Percentiles rank a stretch among this genome's conserved stretches.
Evolutionary conservation across 257 asterid genomes (phyloP).

Genomic region (Capsicum chinense): DNA sequence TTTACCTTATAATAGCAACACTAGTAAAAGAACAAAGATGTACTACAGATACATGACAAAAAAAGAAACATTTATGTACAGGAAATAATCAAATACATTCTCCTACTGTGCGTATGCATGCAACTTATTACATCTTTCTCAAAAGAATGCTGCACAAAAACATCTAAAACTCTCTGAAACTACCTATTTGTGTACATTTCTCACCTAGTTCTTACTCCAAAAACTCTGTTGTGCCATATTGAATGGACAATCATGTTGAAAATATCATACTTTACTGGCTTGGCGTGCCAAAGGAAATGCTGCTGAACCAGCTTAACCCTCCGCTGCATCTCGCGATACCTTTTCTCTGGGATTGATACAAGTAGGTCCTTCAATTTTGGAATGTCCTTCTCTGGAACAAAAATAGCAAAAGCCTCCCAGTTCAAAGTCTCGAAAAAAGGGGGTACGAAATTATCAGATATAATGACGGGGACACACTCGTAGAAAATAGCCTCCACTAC

Average conservation of each 20-base stretch:
- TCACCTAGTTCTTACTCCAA: constrained; percentile 45
- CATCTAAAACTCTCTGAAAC: constrained; percentile 16
- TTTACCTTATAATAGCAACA: too few relatives aligned
- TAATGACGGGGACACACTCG: constrained; percentile 95
- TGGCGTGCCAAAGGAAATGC: constrained; percentile 92
- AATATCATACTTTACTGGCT: constrained; percentile 71
- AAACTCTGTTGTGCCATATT: constrained; percentile 77
- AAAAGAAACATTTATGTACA: constrained; percentile 14
- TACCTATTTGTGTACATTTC: neutral
- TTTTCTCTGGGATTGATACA: constrained; percentile 56
- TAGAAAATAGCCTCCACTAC: constrained; percentile 95
- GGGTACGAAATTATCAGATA: constrained; percentile 84
- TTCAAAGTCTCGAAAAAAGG: constrained; percentile 79
- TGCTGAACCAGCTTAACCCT: constrained; percentile 78
- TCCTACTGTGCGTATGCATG: neutral
- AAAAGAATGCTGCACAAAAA: neutral
- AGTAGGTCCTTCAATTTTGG: constrained; percentile 78
- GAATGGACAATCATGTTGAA: constrained; percentile 91
- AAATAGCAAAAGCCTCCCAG: constrained; percentile 89
- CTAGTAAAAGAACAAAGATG: neutral
- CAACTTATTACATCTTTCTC: constrained; percentile 24
- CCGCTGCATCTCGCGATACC: constrained; percentile 65
- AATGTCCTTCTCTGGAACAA: constrained; percentile 76
- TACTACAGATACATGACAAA: neutral
- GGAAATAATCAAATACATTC: neutral